Percentiles rank a stretch among this genome's conserved stretches.
Conservation (phyloP, 169 alveolate species). For the Plasmodium coatneyi region DNA sequence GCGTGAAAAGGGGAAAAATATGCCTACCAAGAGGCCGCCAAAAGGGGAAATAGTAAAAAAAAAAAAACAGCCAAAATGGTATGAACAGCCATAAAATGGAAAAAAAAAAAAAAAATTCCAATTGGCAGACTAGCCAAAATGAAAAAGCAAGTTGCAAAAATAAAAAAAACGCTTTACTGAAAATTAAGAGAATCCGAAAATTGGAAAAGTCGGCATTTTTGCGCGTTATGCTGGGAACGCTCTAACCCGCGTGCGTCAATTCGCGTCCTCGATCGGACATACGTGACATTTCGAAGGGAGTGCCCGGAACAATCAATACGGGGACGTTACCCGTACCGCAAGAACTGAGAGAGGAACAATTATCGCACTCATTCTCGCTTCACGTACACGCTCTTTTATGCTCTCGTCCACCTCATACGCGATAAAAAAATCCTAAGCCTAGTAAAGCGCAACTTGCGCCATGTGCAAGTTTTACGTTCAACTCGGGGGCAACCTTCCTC, state of each 20-base stretch:
- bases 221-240: not conserved
- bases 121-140: not conserved
- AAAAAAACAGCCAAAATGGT: not conserved
- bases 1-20: not conserved
- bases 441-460: not conserved
- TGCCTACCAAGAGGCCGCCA: not conserved
- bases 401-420: not conserved
- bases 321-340: not conserved
- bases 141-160: not conserved
- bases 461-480: not conserved
- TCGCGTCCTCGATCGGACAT: not conserved
- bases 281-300: not conserved
- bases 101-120: not conserved
- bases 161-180: not conserved
- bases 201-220: not conserved
- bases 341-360: not conserved
- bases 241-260: not conserved
- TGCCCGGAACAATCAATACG: not conserved
- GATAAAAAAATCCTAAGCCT: not conserved
- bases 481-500: not conserved
- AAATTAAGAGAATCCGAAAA: not conserved
- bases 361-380: not conserved
- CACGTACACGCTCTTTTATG: not conserved
- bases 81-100: not conserved
- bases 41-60: not conserved